Base-by-base conservation (phyloP, 257 asterid genomes). In the Rauvolfia tetraphylla region DNA sequence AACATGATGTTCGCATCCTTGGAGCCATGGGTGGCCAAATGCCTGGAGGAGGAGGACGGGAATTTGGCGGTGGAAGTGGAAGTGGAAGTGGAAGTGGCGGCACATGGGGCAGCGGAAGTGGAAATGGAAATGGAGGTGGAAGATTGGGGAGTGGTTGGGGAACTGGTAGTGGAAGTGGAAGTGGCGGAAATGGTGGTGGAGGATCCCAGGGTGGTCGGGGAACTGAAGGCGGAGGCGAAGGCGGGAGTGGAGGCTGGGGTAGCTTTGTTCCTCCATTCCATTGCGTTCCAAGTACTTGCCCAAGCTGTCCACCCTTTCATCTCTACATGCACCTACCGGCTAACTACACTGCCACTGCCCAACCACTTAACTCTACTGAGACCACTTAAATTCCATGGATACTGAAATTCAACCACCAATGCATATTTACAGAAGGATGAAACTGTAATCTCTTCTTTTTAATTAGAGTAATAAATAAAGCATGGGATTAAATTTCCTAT, bases 261-360 rank as follows among this genome's bases (percentile, higher is more conserved):
- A 6, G 42, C 6, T 39, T 39, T 3, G 5, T 39, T 6, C 6
- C 6, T 39, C 72, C 79, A 53, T 79, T 29, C 58, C 72, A 48
- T 18, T 79, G 82, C 56, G n/a, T 63, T 8, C 71, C 75, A 79
- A 51, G 44, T 17, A 25, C 1, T 38, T 74, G 77, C 77, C 77
- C 1, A 7, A 17, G 0, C 58, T 41, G 74, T 27, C 25, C 2
- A 0, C 23, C 44, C 8, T 44, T 71, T 31, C 27, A 29, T 22
- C 6, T 71, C 17, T 27, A 46, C 22, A 1, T 29, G 15, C 14
- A 71, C 31, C 56, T 39, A 39, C 42, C 6, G 6, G 6, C 42
- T 2, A 39, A 39, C 6, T 39, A 39, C 42, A 39, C 42, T 39
- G 6, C 42, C 6, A 6, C 6, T 39, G 42, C 42, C n/a, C n/a